Evolutionary conservation across 345 rosid species (phyloP).

Genomic region (Syzygium grande): DNA sequence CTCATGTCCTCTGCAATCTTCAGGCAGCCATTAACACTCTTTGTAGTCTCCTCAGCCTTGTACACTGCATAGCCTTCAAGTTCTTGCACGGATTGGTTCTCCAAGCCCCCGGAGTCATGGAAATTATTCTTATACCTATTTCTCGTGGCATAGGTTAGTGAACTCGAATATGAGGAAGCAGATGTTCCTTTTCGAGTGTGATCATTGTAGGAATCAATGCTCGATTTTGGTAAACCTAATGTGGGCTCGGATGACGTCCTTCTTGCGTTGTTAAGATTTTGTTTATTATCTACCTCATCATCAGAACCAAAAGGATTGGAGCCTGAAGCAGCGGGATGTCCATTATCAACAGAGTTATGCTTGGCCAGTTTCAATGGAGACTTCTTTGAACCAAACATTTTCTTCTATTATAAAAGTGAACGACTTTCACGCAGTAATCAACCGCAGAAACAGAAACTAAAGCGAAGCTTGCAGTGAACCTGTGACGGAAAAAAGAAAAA

Average conservation of each 20-base stretch:
- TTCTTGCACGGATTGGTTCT: conserved; percentile 85
- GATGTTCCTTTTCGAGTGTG: conserved; percentile 14
- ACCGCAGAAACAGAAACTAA: not conserved
- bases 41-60: conserved; percentile 94
- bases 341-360: conserved; percentile 46
- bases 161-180: conserved; percentile 27
- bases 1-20: conserved; percentile 93
- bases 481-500: not conserved
- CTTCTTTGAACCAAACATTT: conserved; percentile 63
- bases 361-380: conserved; percentile 51
- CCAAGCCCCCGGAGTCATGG: conserved; percentile 73
- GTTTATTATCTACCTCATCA: conserved; percentile 45
- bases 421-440: not conserved
- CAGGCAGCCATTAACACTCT: conserved; percentile 62
- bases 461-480: not conserved
- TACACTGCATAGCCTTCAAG: conserved; percentile 75
- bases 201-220: conserved; percentile 55
- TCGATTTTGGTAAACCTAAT: conserved; percentile 15
- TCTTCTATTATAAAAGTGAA: conserved; percentile 2
- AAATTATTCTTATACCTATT: conserved; percentile 74
- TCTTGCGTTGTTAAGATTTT: conserved; percentile 36
- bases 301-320: conserved; percentile 86
- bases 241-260: conserved; percentile 55
- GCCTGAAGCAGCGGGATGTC: conserved; percentile 20
- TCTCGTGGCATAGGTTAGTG: conserved; percentile 24